Evolutionary conservation across 1,284 basidiomycete genomes (phyloP).

Genomic region (Dichomitus squalens): DNA sequence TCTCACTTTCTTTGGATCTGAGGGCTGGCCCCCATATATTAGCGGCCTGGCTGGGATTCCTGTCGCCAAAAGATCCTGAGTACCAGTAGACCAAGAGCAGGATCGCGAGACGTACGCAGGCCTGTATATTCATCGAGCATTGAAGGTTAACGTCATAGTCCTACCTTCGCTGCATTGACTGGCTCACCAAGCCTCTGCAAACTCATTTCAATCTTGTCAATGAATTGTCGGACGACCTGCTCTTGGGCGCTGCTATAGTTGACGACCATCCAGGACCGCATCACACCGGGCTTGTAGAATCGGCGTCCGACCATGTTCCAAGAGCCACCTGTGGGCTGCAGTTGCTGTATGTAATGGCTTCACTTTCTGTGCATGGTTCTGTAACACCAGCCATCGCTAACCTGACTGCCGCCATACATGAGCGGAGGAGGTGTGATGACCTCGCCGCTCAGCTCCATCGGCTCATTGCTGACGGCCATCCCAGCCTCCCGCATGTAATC

Average conservation of each 20-base stretch:
- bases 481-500: slow-evolving; percentile 37
- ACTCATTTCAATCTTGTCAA: slow-evolving; percentile 28
- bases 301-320: slow-evolving; percentile 40
- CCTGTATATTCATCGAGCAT: too few species aligned
- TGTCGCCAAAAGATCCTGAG: background rate
- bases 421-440: slow-evolving; percentile 34
- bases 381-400: slow-evolving; percentile 7
- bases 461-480: slow-evolving; percentile 28
- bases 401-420: slow-evolving; percentile 21
- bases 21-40: slow-evolving; percentile 1
- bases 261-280: slow-evolving; percentile 32
- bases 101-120: slow-evolving; percentile 6
- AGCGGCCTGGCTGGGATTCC: slow-evolving; percentile 2
- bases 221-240: slow-evolving; percentile 19
- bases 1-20: slow-evolving; percentile 7
- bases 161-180: too few species aligned
- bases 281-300: slow-evolving; percentile 15
- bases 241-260: slow-evolving; percentile 22
- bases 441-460: slow-evolving; percentile 31
- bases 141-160: too few species aligned
- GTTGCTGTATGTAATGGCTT: slow-evolving; percentile 9
- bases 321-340: slow-evolving; percentile 21
- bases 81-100: background rate
- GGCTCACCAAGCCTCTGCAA: slow-evolving; percentile 37
- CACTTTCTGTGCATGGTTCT: background rate